phyloP scores from a whole-genome alignment of 768 basidiomycete species.

The Thelephora ganbajun region DNA sequence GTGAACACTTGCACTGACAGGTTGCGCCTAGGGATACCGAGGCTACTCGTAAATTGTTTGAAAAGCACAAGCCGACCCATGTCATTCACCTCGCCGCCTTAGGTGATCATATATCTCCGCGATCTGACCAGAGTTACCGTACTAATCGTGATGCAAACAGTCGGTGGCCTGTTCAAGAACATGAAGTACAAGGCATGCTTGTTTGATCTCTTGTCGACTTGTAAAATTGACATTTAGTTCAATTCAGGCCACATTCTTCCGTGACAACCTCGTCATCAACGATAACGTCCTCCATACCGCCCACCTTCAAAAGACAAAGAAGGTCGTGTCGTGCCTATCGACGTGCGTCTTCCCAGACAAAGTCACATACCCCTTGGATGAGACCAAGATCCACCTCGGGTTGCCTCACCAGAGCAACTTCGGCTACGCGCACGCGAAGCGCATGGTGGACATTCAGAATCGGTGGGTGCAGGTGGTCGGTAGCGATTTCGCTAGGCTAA shows the following conservation, averaged over 20 bases:
- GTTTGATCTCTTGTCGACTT: neutral
- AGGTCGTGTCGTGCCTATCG: slow-evolving; percentile 89
- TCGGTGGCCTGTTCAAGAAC: slow-evolving; percentile 91
- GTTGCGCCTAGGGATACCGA: slow-evolving; percentile 40
- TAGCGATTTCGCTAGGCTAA: neutral
- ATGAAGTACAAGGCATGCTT: slow-evolving; percentile 76
- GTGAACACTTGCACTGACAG: neutral
- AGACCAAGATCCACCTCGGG: slow-evolving; percentile 84
- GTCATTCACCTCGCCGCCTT: slow-evolving; percentile 94
- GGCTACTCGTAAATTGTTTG: slow-evolving; percentile 61
- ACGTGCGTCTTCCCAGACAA: slow-evolving; percentile 98
- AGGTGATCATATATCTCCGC: slow-evolving; percentile 28
- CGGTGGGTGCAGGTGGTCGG: slow-evolving; percentile 37
- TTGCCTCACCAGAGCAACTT: slow-evolving; percentile 92
- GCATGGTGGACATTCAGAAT: slow-evolving; percentile 91
- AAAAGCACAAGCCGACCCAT: slow-evolving; percentile 89
- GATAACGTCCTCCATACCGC: slow-evolving; percentile 80
- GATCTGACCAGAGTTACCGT: slow-evolving; percentile 1
- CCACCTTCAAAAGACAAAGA: slow-evolving; percentile 47
- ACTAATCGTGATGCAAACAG: slow-evolving; percentile 23
- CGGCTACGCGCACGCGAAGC: slow-evolving; percentile 92
- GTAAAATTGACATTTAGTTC: neutral
- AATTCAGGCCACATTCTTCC: slow-evolving; percentile 71
- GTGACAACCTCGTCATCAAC: slow-evolving; percentile 92
- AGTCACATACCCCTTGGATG: slow-evolving; percentile 85